These are phyloP conservation scores for Gossypium sturtianum DNA, from an alignment of 345 rosid genomes.

Conservation along the genomic window DNA sequence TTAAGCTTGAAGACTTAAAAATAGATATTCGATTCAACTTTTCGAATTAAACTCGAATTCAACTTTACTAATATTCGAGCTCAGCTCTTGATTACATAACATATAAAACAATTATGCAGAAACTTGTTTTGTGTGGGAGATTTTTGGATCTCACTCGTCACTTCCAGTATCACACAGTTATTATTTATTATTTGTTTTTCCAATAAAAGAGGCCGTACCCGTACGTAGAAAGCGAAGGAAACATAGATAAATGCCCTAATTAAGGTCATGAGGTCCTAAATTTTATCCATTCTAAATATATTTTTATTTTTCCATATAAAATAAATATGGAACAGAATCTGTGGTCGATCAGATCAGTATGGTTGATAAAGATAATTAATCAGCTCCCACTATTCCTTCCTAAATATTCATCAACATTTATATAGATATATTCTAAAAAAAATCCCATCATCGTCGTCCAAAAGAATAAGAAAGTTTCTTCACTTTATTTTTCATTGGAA, in stretches of 20 bases:
- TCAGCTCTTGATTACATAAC: no score
- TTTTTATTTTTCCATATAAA: not conserved
- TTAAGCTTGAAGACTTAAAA: no score
- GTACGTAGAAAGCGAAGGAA: slow-evolving; percentile 1
- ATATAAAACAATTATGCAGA: not conserved
- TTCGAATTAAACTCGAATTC: no score
- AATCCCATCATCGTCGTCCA: not conserved
- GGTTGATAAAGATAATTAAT: not conserved
- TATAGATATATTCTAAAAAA: slow-evolving; percentile 2
- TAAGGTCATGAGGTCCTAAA: not conserved
- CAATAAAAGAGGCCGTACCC: not conserved
- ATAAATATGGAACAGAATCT: not conserved
- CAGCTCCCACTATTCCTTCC: not conserved
- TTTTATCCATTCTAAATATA: not conserved
- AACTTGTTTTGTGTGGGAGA: not conserved
- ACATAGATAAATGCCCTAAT: not conserved
- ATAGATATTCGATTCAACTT: no score
- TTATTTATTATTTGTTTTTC: not conserved
- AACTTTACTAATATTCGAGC: no score
- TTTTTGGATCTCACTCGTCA: not conserved
- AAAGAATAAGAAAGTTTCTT: not conserved
- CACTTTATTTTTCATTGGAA: slow-evolving; percentile 18
- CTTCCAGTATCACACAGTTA: slow-evolving; percentile 3
- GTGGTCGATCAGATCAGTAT: not conserved
- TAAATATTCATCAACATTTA: not conserved